Base-by-base conservation (phyloP, 768 basidiomycete genomes). In the Leccinum subgranulosum region DNA sequence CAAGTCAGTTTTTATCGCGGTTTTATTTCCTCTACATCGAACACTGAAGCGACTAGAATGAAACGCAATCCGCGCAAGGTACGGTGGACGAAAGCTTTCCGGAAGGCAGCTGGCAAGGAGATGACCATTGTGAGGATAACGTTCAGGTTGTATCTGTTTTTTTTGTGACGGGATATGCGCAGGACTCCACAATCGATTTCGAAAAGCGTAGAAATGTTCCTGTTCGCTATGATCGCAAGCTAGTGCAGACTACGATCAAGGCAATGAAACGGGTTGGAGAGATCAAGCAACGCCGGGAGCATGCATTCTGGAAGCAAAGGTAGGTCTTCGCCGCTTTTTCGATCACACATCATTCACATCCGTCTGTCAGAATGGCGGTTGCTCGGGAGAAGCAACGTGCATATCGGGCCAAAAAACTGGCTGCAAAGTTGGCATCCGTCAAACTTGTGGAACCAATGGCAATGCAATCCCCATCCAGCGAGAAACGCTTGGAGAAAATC, bases 21-120 rank as follows among this genome's bases (percentile, higher is more conserved):
- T 49, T 11, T 17, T 19, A 8, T 23, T 31, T 57, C 49, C 27
- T 51, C 31, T 52, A 15, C 0, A 29, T 43, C 14, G 33, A 55
- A 56, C 57, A 3, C 52, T 60, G 49, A 57, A 43, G 33, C 25
- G 54, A 53, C 5, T 64, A 95, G 94, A 75, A 98, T 98, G 97
- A 98, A 98, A 79, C 90, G 97, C 39, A 99, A 98, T 76, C 97
- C 97, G 47, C 87, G 97, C 59, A 99, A 99, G 76, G 95, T 99
- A 36, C 81, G 92, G 65, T 99, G 97, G 97, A 99, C 97, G 47
- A 99, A 99, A 75, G 97, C 97, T 21, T 99, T 99, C 82, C 84
- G 97, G 63, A 96, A 94, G 75, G 94, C 97, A 19, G 92, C 95
- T 51, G 97, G 97, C 53, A 99, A 98, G 77, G 97, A 99, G 78